Evolutionary conservation across 495 filamentous ascomycete species (phyloP), one percentile per base, ranked within the genome.

Genomic region (Hyphodiscus hymeniophilus): DNA sequence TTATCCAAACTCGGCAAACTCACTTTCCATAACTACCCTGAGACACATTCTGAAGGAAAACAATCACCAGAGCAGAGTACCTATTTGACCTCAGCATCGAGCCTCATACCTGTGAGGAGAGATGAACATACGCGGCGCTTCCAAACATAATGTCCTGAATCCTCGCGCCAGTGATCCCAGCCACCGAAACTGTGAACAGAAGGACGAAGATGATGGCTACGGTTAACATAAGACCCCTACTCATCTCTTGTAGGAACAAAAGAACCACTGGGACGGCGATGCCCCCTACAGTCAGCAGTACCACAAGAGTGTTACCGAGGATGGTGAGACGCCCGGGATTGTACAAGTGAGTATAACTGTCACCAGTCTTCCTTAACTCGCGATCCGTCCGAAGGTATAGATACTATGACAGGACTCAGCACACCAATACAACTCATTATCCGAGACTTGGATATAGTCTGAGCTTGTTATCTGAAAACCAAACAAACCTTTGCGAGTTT

Each of bases 131-230:
- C 51, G 51, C 34, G 4, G 45, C 45, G 2, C 38, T 32, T 20
- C 51, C 51, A 0, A 48, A 15, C n/a, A 48, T 44, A 7, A 54
- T 16, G 11, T 54, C 45, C 15, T 54, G 40, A 12, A 38, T 10
- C 24, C 17, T 43, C 7, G 39, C 51, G 15, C 28, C 45, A 1
- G 51, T 44, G 15, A 54, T 21, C 12, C 28, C 15, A 7, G 38
- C 43, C 31, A 54, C 28, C 3, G 38, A 30, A 15, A 45, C 17
- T 0, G 40, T 18, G 16, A 54, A 54, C 5, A 24, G 7, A n/a
- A 44, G 16, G 8, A 54, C 35, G 33, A 54, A 54, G 7, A 11
- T n/a, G 12, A 26, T 17, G 22, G 34, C 24, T 2, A 28, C 33
- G 6, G 20, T 10, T 13, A 34, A 45, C 51, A 54, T 54, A 15